Base-by-base conservation (phyloP, 23 red algal species). In the Gracilaria vermiculophylla region DNA sequence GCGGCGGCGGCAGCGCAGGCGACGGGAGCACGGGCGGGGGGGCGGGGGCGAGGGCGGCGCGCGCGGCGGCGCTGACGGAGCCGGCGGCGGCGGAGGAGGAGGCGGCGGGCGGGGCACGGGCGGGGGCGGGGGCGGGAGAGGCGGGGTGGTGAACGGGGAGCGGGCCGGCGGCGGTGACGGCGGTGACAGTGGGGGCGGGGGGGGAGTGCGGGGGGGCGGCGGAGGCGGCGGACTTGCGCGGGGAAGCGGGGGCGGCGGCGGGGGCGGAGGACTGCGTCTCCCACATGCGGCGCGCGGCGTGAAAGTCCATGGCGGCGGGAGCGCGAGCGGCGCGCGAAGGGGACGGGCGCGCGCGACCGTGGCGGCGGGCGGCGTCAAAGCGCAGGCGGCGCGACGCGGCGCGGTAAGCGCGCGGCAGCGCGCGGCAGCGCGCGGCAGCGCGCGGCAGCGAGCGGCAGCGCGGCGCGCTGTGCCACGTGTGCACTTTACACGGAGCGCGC, bases 261-360 rank as follows among this genome's bases (percentile, higher is more conserved):
- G 6, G 33, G 34, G 21, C 1, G 53, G 86, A 31, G 69, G 85
- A 24, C 47, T 51, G 29, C 16, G 86, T 43, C 48, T 69, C 73
- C 56, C 50, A 70, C 73, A 78, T 62, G 25, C 73, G 69, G 36
- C 86, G 86, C 50, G 73, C 73, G 9, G 57, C 41, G 33, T 71
- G 60, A 69, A 78, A 69, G 57, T 80, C 69, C 73, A 78, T 69
- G 12, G 47, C 29, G 10, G 25, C 36, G 48, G 47, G 67, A 14
- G 42, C 34, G 73, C 64, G 34, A 20, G 64, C 64, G 64, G 5
- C 14, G 12, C 43, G 12, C 43, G 12, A 47, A 47, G 43, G 12
- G 43, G 6, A 12, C 43, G 43, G 43, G 43, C 43, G 43, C 43
- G 43, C 5, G 43, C 43, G 43, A n/a, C n/a, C n/a, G n/a, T n/a